A percentile compares a stretch with the other conserved stretches of the same genome.
Evolutionary conservation across 176 grass and related monocot genomes (phyloP).

Genomic region (Aegilops umbellulata): DNA sequence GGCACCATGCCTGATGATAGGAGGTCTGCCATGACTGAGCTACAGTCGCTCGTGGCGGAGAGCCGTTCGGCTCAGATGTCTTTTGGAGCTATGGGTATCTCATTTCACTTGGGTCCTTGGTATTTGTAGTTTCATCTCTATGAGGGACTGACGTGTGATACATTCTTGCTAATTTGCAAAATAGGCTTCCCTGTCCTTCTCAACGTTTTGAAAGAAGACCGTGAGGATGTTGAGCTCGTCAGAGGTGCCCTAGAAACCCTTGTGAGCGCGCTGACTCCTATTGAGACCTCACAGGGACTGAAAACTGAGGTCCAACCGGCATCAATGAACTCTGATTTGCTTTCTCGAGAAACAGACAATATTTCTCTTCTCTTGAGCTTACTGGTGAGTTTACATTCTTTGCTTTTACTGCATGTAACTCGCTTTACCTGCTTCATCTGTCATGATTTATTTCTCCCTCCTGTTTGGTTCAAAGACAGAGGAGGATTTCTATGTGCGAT

Average conservation of each 20-base stretch:
- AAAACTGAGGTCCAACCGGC: constrained; percentile 90
- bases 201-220: constrained; percentile 84
- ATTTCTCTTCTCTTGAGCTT: constrained; percentile 92
- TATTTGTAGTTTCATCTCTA: neutral
- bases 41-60: constrained; percentile 82
- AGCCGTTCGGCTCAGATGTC: constrained; percentile 90
- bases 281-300: constrained; percentile 56
- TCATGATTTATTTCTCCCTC: neutral
- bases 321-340: constrained; percentile 80
- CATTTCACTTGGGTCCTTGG: neutral
- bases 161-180: constrained; percentile 12
- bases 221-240: constrained; percentile 91
- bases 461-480: constrained; percentile 70
- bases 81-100: constrained; percentile 85
- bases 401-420: constrained; percentile 5
- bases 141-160: neutral
- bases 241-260: constrained; percentile 90
- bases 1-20: constrained; percentile 79
- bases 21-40: constrained; percentile 83
- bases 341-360: constrained; percentile 92
- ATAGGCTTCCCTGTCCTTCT: constrained; percentile 78
- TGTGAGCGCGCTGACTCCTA: constrained; percentile 72
- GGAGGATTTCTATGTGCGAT: constrained; percentile 98
- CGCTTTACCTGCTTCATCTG: constrained; percentile 5
- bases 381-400: constrained; percentile 54